A percentile compares a stretch with the other conserved stretches of the same genome.
phyloP scores from a whole-genome alignment of 176 grass and related monocot species.

The Chloris gayana region DNA sequence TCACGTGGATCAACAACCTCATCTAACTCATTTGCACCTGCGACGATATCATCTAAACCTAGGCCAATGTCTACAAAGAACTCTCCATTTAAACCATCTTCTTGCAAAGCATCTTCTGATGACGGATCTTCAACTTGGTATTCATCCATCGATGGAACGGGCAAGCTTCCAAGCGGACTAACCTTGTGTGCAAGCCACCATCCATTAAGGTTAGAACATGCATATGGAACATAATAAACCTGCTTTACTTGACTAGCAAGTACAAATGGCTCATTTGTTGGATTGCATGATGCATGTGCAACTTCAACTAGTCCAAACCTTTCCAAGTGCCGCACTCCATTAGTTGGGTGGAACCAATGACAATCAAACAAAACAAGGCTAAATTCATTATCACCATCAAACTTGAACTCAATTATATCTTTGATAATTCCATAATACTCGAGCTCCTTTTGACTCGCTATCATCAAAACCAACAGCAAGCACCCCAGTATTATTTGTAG shows the following conservation, averaged over 20 bases:
- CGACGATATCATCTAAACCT: background rate
- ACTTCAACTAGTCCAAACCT: constrained; percentile 3
- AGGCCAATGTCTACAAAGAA: background rate
- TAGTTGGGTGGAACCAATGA: background rate
- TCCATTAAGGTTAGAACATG: background rate
- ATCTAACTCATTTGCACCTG: background rate
- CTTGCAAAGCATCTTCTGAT: background rate
- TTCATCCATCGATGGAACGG: background rate
- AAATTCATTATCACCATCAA: background rate
- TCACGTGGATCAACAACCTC: background rate
- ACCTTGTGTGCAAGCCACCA: constrained; percentile 17
- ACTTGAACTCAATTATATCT: background rate
- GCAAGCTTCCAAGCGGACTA: background rate
- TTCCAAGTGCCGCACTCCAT: background rate
- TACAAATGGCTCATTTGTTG: background rate
- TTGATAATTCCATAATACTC: background rate
- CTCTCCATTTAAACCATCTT: background rate
- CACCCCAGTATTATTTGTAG: background rate
- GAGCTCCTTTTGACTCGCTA: background rate
- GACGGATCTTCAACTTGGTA: background rate
- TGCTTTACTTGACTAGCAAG: background rate
- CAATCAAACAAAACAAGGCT: constrained; percentile 3
- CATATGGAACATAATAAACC: background rate
- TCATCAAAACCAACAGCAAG: background rate
- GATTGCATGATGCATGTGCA: background rate